A percentile compares a stretch with the other conserved stretches of the same genome.
Conservation (phyloP, 345 rosid genomes). For the Citrus cavaleriei region DNA sequence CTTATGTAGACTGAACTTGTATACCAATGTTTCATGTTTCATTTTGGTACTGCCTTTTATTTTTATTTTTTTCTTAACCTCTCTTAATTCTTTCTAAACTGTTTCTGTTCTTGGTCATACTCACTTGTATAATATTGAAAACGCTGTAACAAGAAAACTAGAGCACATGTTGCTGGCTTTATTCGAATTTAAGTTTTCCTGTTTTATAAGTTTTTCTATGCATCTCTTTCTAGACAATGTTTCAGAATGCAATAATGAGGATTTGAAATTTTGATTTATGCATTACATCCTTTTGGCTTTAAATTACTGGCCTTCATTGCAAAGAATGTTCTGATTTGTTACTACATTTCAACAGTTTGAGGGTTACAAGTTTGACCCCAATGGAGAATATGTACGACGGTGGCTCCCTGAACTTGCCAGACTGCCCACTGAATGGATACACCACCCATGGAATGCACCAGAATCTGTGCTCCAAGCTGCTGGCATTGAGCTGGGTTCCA, state of each 20-base stretch:
- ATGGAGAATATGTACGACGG: slow-evolving; percentile 92
- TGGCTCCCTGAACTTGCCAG: slow-evolving; percentile 99
- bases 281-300: background rate
- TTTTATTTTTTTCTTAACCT: background rate
- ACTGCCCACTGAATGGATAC: slow-evolving; percentile 98
- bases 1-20: background rate
- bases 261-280: background rate
- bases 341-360: slow-evolving; percentile 51
- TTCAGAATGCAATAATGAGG: background rate
- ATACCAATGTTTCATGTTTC: background rate
- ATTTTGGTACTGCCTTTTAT: background rate
- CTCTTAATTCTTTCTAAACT: background rate
- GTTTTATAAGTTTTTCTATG: background rate
- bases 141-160: background rate
- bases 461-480: slow-evolving; percentile 92
- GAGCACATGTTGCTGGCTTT: background rate
- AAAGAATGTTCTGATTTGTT: slow-evolving; percentile 3
- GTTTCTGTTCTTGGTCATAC: background rate
- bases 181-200: background rate
- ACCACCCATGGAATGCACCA: slow-evolving; percentile 98
- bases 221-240: background rate
- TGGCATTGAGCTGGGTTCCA: slow-evolving; percentile 95
- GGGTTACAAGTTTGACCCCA: slow-evolving; percentile 89
- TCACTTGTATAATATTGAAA: background rate
- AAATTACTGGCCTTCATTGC: background rate